These are phyloP conservation scores for Colletotrichum brevisporum DNA, from an alignment of 2,329 filamentous ascomycete species.

Conservation along the genomic window DNA sequence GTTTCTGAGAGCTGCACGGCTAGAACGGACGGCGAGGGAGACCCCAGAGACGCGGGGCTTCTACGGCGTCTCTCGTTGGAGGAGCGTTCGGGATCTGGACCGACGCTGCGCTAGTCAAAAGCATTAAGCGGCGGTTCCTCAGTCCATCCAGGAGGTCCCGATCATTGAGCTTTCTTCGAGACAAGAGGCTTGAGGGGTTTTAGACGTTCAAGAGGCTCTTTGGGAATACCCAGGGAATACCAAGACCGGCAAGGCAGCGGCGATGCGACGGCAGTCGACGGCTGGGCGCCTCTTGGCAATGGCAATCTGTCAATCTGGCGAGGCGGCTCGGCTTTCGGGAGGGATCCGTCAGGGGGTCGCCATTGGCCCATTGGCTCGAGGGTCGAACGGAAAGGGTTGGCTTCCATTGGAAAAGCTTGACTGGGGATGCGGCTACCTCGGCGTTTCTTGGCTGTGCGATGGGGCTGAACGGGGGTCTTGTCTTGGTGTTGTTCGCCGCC, in stretches of 20 bases:
- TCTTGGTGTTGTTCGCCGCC: not conserved
- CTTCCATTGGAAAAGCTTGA: conserved; percentile 15
- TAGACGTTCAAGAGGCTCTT: conserved; percentile 5
- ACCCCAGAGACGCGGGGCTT: not conserved
- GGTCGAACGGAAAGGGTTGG: conserved; percentile 4
- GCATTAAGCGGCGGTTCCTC: not conserved
- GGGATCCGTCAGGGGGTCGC: not conserved
- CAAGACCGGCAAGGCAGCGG: not conserved
- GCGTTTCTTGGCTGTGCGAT: conserved; percentile 1
- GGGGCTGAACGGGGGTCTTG: not conserved
- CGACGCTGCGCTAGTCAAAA: not conserved
- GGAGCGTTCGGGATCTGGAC: not conserved
- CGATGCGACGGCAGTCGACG: conserved; percentile 18
- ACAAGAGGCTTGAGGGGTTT: not conserved
- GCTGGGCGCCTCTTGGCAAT: conserved; percentile 1
- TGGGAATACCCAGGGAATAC: not conserved
- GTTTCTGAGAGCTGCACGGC: conserved; percentile 17
- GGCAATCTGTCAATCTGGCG: conserved; percentile 11
- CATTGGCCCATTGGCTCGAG: conserved; percentile 2
- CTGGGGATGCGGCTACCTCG: conserved; percentile 7
- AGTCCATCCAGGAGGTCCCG: not conserved
- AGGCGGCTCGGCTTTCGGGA: conserved; percentile 16
- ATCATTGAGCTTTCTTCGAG: not conserved
- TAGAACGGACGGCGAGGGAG: conserved; percentile 20
- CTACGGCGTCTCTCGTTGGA: not conserved